phyloP scores from a whole-genome alignment of 768 basidiomycete species.

The Cystobasidium ongulense region DNA sequence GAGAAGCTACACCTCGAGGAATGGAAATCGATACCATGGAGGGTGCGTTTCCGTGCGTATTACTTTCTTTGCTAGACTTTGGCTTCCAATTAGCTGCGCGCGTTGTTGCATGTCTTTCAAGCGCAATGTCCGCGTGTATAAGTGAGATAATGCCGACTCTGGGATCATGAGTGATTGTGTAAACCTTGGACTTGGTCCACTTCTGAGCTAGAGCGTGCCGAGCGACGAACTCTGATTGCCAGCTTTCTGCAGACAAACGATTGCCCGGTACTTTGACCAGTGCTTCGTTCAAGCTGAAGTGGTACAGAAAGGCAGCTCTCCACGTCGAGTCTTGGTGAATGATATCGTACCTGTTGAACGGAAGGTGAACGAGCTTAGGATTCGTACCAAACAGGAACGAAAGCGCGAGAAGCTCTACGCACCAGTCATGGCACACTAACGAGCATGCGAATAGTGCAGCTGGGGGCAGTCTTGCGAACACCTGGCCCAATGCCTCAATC shows the following conservation, averaged over 20 bases:
- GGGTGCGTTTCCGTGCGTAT: slow-evolving; percentile 3
- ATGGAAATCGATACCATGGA: slow-evolving; percentile 25
- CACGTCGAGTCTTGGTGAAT: slow-evolving; percentile 25
- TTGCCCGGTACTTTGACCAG: slow-evolving; percentile 4
- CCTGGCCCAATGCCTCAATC: slow-evolving; percentile 14
- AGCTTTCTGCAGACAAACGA: slow-evolving; percentile 21
- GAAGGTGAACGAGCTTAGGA: background rate
- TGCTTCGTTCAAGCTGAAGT: slow-evolving; percentile 1
- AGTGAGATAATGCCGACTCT: slow-evolving; percentile 9
- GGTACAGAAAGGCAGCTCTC: slow-evolving; percentile 23
- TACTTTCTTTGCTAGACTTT: slow-evolving; percentile 8
- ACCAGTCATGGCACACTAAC: slow-evolving; percentile 30
- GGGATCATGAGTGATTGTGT: slow-evolving; percentile 14
- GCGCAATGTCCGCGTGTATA: slow-evolving; percentile 2
- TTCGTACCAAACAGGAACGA: background rate
- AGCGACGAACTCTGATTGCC: slow-evolving; percentile 28
- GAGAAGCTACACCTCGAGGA: background rate
- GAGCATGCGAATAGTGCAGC: slow-evolving; percentile 6
- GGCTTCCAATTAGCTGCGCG: background rate
- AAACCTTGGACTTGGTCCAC: slow-evolving; percentile 18
- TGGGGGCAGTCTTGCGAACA: slow-evolving; percentile 31
- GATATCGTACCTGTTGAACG: slow-evolving; percentile 14
- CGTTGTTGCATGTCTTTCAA: background rate
- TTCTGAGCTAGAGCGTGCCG: slow-evolving; percentile 21
- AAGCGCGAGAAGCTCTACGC: background rate